These are phyloP conservation scores for Kingdonia uniflora DNA, from an alignment of 164 flowering plant species.

Conservation along the genomic window DNA sequence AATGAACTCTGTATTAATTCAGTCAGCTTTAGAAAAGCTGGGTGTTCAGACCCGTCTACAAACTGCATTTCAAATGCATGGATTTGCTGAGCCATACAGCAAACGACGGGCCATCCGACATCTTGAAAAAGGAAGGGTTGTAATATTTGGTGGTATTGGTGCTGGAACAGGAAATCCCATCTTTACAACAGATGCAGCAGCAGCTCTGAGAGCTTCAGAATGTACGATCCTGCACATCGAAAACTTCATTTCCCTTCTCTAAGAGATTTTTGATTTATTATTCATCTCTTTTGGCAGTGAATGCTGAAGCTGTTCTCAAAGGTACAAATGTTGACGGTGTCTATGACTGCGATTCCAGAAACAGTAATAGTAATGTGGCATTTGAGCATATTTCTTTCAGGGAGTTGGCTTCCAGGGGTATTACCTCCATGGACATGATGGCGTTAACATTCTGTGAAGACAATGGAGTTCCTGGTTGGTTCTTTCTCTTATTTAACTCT, in stretches of 20 bases:
- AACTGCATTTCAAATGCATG: constrained; percentile 61
- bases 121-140: constrained; percentile 93
- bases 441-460: constrained; percentile 81
- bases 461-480: constrained; percentile 72
- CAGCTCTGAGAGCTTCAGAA: constrained; percentile 89
- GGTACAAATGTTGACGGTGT: constrained; percentile 71
- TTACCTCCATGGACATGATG: constrained; percentile 63
- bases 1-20: constrained; percentile 85
- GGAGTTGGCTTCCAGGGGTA: constrained; percentile 60
- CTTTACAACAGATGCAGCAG: constrained; percentile 85
- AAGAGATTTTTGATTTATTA: neutral
- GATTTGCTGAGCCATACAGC: constrained; percentile 76
- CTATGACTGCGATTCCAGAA: constrained; percentile 58
- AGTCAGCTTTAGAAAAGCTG: constrained; percentile 74
- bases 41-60: constrained; percentile 84
- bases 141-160: constrained; percentile 91
- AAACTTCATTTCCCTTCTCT: neutral
- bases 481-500: neutral
- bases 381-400: constrained; percentile 71
- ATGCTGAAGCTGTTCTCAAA: constrained; percentile 80
- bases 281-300: constrained; percentile 31
- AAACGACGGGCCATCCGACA: constrained; percentile 79
- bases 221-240: constrained; percentile 28
- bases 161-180: constrained; percentile 83
- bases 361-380: constrained; percentile 27